Percentiles rank a stretch among this genome's conserved stretches.
phyloP scores from a whole-genome alignment of 2,329 filamentous ascomycete species.

The Fusarium solani-melongenae region DNA sequence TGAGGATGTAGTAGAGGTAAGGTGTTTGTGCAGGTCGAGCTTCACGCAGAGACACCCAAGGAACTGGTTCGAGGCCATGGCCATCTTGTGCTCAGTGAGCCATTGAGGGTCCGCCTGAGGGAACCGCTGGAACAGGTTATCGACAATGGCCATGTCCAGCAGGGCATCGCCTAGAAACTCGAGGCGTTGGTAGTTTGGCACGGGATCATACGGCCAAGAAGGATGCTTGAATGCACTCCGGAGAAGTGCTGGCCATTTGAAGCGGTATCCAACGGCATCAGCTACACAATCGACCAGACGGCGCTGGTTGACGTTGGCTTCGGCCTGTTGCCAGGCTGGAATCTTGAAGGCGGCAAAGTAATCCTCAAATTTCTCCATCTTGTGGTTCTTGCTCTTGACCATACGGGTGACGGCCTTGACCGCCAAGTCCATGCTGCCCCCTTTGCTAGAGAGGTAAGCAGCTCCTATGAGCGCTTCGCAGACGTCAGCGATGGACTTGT shows the following conservation, averaged over 20 bases:
- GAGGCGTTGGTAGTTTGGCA: constrained; percentile 89
- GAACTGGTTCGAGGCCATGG: constrained; percentile 98
- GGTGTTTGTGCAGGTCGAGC: constrained; percentile 80
- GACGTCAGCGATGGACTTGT: constrained; percentile 94
- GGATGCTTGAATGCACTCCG: constrained; percentile 90
- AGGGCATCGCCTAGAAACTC: constrained; percentile 93
- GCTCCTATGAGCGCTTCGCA: constrained; percentile 95
- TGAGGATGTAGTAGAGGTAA: constrained; percentile 65
- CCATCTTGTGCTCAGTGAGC: constrained; percentile 98
- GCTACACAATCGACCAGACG: constrained; percentile 75
- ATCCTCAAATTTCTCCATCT: constrained; percentile 75
- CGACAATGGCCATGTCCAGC: constrained; percentile 86
- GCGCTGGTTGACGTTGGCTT: constrained; percentile 72
- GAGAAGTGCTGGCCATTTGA: constrained; percentile 80
- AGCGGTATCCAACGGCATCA: constrained; percentile 67
- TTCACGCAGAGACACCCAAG: constrained; percentile 83
- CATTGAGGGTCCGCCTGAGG: constrained; percentile 90
- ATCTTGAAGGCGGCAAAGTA: constrained; percentile 77
- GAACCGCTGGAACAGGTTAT: constrained; percentile 81
- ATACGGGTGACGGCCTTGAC: constrained; percentile 74
- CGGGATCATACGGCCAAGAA: constrained; percentile 81
- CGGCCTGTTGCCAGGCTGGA: constrained; percentile 76
- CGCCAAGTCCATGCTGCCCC: constrained; percentile 65
- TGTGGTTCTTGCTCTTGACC: constrained; percentile 76
- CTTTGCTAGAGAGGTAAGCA: constrained; percentile 67